Conservation (phyloP, 768 basidiomycete genomes). For the Chalciporus sphaerocephalus region DNA sequence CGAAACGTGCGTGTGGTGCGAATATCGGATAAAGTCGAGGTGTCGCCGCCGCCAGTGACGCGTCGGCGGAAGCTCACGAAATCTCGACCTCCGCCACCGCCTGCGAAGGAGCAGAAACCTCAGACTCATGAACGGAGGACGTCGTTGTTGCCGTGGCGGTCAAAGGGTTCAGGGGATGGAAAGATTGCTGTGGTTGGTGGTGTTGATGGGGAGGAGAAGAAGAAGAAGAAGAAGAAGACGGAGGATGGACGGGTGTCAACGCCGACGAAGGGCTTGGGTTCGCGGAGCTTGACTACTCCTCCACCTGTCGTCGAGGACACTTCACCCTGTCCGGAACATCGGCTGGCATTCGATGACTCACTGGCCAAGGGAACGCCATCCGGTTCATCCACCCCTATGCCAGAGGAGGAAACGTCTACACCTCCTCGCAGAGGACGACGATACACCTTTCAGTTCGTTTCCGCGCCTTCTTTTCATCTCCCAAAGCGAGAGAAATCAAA, state of each 20-base stretch:
- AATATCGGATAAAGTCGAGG: constrained; percentile 24
- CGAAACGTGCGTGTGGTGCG: constrained; percentile 24
- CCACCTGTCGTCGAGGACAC: background rate
- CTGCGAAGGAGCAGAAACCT: background rate
- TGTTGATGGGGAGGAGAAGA: background rate
- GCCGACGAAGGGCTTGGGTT: background rate
- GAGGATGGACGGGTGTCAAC: background rate
- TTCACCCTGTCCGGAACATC: background rate
- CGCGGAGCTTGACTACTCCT: background rate
- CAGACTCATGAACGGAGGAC: constrained; percentile 11
- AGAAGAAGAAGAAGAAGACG: background rate
- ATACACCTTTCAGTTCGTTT: constrained; percentile 25
- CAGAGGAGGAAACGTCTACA: background rate
- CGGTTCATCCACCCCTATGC: background rate
- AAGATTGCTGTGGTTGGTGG: background rate
- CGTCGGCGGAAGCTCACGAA: constrained; percentile 25
- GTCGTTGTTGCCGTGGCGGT: constrained; percentile 23
- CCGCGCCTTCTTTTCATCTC: constrained; percentile 17
- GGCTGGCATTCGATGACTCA: background rate
- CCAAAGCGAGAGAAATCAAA: constrained; percentile 18
- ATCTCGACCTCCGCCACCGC: constrained; percentile 4
- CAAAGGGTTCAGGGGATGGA: constrained; percentile 8
- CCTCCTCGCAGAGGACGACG: constrained; percentile 15
- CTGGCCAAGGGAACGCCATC: background rate
- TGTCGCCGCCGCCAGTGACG: constrained; percentile 11